A percentile compares a stretch with the other conserved stretches of the same genome.
Conservation (phyloP, 2,329 filamentous ascomycete species). For the Colletotrichum sp. region DNA sequence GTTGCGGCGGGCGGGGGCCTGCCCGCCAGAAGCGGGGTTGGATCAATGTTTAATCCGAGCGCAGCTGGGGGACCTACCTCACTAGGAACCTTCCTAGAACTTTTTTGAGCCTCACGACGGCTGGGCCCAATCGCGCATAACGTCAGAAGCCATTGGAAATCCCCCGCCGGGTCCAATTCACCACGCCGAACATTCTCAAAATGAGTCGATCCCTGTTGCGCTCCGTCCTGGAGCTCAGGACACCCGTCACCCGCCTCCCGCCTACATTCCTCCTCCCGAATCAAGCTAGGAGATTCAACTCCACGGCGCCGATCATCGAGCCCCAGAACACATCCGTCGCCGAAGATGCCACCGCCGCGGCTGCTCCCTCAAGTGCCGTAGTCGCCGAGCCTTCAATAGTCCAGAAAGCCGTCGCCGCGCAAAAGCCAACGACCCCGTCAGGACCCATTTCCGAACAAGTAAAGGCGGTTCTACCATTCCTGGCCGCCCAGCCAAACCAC, state of each 20-base stretch:
- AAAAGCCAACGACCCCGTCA: conserved; percentile 27
- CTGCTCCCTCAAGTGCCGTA: not conserved
- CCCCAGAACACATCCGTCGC: conserved; percentile 23
- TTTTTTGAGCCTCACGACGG: conserved; percentile 10
- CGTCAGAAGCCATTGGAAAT: not conserved
- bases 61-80: not conserved
- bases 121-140: not conserved
- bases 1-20: not conserved
- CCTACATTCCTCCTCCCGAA: conserved; percentile 27
- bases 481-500: conserved; percentile 75
- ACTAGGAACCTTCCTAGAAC: conserved; percentile 5
- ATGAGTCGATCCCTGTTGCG: conserved; percentile 68
- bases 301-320: conserved; percentile 56
- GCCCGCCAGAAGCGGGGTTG: not conserved
- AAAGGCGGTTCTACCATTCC: conserved; percentile 68
- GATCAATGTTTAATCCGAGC: conserved; percentile 1
- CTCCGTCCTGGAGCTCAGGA: conserved; percentile 66
- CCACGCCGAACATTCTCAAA: not conserved
- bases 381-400: not conserved
- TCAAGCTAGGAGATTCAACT: conserved; percentile 47
- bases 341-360: conserved; percentile 20
- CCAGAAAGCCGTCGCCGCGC: not conserved
- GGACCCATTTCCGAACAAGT: conserved; percentile 59
- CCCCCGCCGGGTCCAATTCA: not conserved
- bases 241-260: conserved; percentile 45